Evolutionary conservation across 208 protist genomes (phyloP), one percentile per base, ranked within the genome.

Genomic region (Willaertia magna): DNA sequence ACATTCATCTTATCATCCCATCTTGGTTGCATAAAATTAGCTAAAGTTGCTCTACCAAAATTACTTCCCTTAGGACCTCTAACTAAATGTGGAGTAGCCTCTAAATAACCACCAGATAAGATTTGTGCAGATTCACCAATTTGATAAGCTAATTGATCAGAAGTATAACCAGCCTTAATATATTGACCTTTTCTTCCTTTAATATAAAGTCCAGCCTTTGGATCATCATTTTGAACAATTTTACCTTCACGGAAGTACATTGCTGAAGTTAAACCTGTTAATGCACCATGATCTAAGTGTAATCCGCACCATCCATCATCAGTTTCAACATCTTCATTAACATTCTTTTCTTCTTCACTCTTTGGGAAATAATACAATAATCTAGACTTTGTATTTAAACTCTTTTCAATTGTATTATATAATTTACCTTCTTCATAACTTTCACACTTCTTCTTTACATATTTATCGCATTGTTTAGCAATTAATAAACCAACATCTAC

Each of bases 11-110:
- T 39, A 0, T 88, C 83, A 67, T 85, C 81, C n/a, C 67, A 87
- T 4, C 87, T 76, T 51, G 91, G 91, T 87, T 93, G 87, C 91
- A 93, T 93, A 78, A 93, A 93, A 16, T 93, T 91, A 49, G 91
- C 91, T 43, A 93, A 89, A 6, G 90, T 91, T 44, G 86, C 86
- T 75, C 91, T 82, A 52, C 49, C 85, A 67, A 92, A 67, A 59
- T 85, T 42, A 42, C 76, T 79, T 52, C 59, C 74, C 48, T 74
- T 87, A 0, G 87, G 74, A n/a, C 86, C 90, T 40, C 87, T 86
- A 39, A 93, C 90, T 22, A 74, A 86, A 49, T 93, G 91, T 79
- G 91, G 91, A 14, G 91, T 93, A 4, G 91, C 91, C 74, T 86
- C 76, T 79, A 93, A 84, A 22, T 89, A 43, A 48, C 91, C 91